These are phyloP conservation scores for Xylaria grammica DNA, from an alignment of 495 filamentous ascomycete species.

Conservation along the genomic window DNA sequence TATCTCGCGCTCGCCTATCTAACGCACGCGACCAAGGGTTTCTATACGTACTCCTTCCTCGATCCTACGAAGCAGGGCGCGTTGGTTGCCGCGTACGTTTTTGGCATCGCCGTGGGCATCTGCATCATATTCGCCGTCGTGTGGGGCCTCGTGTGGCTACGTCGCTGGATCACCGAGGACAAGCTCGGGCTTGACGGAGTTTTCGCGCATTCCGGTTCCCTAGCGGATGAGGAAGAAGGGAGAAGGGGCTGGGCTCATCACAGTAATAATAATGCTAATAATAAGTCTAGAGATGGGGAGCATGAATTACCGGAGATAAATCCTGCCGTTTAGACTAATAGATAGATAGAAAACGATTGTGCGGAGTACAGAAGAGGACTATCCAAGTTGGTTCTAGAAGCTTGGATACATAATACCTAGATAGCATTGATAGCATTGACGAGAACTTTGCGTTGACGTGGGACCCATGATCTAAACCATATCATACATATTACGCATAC, in stretches of 20 bases:
- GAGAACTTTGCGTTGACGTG: too few species aligned
- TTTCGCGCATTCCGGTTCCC: constrained; percentile 31
- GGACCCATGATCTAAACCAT: too few species aligned
- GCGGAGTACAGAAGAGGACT: too few species aligned
- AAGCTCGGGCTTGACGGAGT: constrained; percentile 54
- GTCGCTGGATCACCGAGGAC: constrained; percentile 58
- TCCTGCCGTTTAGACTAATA: background rate
- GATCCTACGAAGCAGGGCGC: constrained; percentile 53
- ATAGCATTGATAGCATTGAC: too few species aligned
- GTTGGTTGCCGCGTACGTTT: constrained; percentile 59
- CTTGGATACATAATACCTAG: too few species aligned
- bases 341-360: too few species aligned
- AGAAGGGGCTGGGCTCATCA: too few species aligned
- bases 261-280: too few species aligned
- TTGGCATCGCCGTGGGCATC: constrained; percentile 68
- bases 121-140: constrained; percentile 66
- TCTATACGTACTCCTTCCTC: constrained; percentile 78
- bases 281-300: background rate
- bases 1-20: constrained; percentile 80
- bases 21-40: constrained; percentile 68
- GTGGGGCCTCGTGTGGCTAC: constrained; percentile 49
- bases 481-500: too few species aligned
- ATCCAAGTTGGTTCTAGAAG: too few species aligned
- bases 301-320: background rate
- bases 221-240: too few species aligned